These are phyloP conservation scores for Rhododendron ovatum DNA, from an alignment of 148 eudicot genomes.

Conservation along the genomic window DNA sequence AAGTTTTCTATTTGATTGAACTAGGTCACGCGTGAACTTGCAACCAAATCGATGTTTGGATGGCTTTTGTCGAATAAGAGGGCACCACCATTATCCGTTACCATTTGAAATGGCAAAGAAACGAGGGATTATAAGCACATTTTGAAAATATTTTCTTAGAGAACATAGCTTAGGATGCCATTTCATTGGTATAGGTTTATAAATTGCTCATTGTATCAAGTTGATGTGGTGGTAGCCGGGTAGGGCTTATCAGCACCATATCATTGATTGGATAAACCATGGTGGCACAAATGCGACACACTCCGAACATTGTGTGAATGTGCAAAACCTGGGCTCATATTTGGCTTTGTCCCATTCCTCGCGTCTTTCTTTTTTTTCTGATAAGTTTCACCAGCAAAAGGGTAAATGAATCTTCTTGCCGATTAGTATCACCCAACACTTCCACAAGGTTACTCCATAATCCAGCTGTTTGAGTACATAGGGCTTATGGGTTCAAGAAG, in stretches of 20 bases:
- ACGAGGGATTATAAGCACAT: too few relatives aligned
- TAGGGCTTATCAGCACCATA: background rate
- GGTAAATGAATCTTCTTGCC: background rate
- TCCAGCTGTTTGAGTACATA: constrained; percentile 14
- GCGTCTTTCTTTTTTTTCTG: too few relatives aligned
- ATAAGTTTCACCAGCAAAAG: background rate
- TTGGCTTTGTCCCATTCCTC: too few relatives aligned
- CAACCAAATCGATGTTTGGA: background rate
- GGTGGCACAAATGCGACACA: background rate
- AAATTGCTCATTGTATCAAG: background rate
- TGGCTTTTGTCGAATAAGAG: background rate
- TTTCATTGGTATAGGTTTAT: background rate
- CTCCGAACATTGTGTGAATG: background rate
- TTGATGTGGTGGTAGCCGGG: background rate
- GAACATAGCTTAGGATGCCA: background rate
- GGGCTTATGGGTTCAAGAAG: constrained; percentile 6
- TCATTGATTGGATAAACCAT: background rate
- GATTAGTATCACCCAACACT: background rate
- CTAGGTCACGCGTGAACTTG: background rate
- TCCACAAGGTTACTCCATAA: background rate
- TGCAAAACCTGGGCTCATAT: too few relatives aligned
- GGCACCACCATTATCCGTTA: background rate
- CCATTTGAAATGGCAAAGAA: too few relatives aligned
- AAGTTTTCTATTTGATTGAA: background rate
- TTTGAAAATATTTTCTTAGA: too few relatives aligned